Evolutionary conservation across 2,329 filamentous ascomycete genomes (phyloP), one percentile per base, ranked within the genome.

Genomic region (Phialophora chinensis): DNA sequence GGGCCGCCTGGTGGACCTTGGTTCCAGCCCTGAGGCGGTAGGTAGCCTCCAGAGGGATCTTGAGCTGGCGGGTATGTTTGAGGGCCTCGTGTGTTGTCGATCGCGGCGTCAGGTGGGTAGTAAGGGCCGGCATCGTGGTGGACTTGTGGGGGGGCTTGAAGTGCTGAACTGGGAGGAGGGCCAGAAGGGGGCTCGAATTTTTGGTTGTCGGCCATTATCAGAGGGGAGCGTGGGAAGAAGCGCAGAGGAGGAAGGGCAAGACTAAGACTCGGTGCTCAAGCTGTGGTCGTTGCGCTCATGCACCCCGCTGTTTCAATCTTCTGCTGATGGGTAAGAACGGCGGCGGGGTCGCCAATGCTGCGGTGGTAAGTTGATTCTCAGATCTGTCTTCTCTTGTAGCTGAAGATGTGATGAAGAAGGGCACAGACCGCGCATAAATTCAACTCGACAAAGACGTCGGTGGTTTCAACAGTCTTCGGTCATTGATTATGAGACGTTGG

Each of bases 41-140:
- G 57, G 53, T 71, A 72, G 49, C 67, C 68, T 4, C 58, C 63
- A 20, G 68, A 65, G 14, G 62, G 66, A 27, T 55, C 49, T 63
- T 69, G 69, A 17, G 68, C 62, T 7, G 69, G 70, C 31, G 57
- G 59, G 42, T 69, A 70, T 10, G 58, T 55, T 47, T 63, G 35
- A 38, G 60, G 47, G 25, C 65, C 69, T 20, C 68, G 66, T 11
- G 63, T 58, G 25, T 65, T 42, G 35, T 63, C 50, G 33, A 59
- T 31, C 12, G 52, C 58, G 10, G 55, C 60, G 33, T 62, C 47
- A 55, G 67, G 60, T 7, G 65, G 67, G 27, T 71, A 66, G 61
- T 72, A 73, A 27, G 71, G 70, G 50, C 72, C 72, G 12, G 66
- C 70, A 52, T 73, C 72, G 50, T 70, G 69, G 55, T 73, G 71